Conservation (phyloP, 1,284 basidiomycete species). For the Trichosporon sp. region DNA sequence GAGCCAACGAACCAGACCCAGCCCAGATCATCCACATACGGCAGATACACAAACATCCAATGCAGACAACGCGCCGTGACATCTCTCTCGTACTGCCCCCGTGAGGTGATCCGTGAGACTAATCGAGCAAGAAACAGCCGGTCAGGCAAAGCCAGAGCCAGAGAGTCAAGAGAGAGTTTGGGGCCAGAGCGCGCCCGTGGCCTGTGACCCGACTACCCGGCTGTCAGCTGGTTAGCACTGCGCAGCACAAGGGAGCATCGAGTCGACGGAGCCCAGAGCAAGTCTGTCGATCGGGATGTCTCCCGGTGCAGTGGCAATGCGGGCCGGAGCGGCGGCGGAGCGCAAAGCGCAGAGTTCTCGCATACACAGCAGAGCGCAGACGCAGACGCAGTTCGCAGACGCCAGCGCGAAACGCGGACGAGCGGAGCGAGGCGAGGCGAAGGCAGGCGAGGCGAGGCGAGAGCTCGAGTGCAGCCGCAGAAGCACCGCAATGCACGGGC, state of each 20-base stretch:
- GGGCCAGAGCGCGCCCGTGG: background rate
- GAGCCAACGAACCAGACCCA: background rate
- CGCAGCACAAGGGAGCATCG: conserved; percentile 2
- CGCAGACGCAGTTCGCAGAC: background rate
- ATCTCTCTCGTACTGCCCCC: background rate
- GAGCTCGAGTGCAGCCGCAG: conserved; percentile 2
- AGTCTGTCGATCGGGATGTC: background rate
- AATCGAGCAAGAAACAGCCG: conserved; percentile 1
- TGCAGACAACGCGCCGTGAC: conserved; percentile 3
- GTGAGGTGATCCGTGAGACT: background rate
- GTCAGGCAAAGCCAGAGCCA: background rate
- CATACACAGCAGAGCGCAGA: background rate
- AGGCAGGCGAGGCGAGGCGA: background rate
- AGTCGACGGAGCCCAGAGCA: background rate
- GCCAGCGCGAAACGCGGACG: background rate
- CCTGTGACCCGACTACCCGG: background rate
- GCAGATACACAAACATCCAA: background rate
- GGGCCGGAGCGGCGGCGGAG: background rate
- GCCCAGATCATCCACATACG: background rate
- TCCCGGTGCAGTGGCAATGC: conserved; percentile 5
- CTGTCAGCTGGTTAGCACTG: conserved; percentile 13
- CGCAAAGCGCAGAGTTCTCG: too few species aligned
- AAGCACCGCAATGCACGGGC: background rate
- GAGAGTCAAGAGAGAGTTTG: background rate
- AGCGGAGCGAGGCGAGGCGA: background rate